Evolutionary conservation across 2,329 filamentous ascomycete species (phyloP).

Genomic region (Alternaria tenuissima): DNA sequence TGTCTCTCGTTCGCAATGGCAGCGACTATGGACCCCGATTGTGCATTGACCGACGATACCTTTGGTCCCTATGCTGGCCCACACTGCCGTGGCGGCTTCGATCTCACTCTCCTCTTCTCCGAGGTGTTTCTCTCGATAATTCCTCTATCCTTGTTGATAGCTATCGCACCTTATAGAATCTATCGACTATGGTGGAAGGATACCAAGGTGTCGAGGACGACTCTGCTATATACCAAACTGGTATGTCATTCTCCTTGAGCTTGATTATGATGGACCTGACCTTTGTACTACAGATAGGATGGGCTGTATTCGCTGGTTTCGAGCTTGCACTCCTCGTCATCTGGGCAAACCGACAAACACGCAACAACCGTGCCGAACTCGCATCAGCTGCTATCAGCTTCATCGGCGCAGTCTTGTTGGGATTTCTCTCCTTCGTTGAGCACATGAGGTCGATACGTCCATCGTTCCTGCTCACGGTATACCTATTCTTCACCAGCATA

Average conservation of each 20-base stretch:
- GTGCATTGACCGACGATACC: constrained; percentile 39
- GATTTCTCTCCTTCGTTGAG: constrained; percentile 57
- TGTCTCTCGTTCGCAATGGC: constrained; percentile 31
- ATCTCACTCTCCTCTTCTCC: constrained; percentile 51
- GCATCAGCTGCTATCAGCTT: constrained; percentile 41
- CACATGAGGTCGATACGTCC: constrained; percentile 57
- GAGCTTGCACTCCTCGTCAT: constrained; percentile 40
- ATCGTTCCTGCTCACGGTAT: constrained; percentile 58
- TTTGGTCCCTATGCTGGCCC: constrained; percentile 45
- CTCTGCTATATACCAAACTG: constrained; percentile 36
- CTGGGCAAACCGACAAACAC: constrained; percentile 30
- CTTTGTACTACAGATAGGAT: constrained; percentile 27
- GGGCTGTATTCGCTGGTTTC: constrained; percentile 35
- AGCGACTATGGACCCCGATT: constrained; percentile 24
- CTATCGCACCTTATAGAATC: constrained; percentile 39
- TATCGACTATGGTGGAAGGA: constrained; percentile 36
- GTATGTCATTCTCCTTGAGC: constrained; percentile 25
- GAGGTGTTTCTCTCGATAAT: constrained; percentile 45
- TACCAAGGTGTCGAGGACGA: constrained; percentile 35
- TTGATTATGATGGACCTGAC: neutral
- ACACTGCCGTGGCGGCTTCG: constrained; percentile 47
- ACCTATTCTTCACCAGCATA: constrained; percentile 56
- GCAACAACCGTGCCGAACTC: constrained; percentile 31
- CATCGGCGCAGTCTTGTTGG: constrained; percentile 40
- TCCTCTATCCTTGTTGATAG: constrained; percentile 42